A percentile compares a stretch with the other conserved stretches of the same genome.
These are phyloP conservation scores for Hanseniaspora pseudoguilliermondii DNA, from an alignment of 805 yeast species.

Conservation along the genomic window DNA sequence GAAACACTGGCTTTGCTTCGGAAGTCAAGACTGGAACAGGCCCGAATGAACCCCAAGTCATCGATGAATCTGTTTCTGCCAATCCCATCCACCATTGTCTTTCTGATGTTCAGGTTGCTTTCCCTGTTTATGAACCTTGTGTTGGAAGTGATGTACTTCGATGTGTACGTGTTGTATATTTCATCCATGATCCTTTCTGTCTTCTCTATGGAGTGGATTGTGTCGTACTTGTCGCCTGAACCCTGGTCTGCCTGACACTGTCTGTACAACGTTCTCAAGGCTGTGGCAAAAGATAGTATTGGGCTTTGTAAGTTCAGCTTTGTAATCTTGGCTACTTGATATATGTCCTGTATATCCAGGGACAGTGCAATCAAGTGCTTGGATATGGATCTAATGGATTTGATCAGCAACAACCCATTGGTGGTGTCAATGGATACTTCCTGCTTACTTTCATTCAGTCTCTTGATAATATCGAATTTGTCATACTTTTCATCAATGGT, in stretches of 20 bases:
- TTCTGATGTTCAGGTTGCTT: not conserved
- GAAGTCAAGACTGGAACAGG: conserved; percentile 33
- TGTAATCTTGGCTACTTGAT: conserved; percentile 17
- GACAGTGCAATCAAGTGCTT: conserved; percentile 25
- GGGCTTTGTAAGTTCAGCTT: conserved; percentile 29
- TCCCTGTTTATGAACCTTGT: not conserved
- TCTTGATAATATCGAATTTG: not conserved
- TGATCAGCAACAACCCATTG: conserved; percentile 24
- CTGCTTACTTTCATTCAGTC: not conserved
- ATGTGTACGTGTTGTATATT: conserved; percentile 34
- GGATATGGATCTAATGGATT: conserved; percentile 33
- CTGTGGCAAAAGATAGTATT: conserved; percentile 31
- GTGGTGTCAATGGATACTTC: not conserved
- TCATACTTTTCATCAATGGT: not conserved
- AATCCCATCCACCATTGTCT: not conserved
- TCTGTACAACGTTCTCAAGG: conserved; percentile 31
- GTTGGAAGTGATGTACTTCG: conserved; percentile 24
- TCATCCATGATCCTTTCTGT: conserved; percentile 36
- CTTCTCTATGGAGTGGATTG: conserved; percentile 32
- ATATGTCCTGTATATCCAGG: conserved; percentile 17
- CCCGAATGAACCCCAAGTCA: conserved; percentile 22
- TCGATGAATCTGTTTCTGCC: conserved; percentile 5
- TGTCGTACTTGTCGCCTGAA: conserved; percentile 32
- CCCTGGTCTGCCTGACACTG: conserved; percentile 38
- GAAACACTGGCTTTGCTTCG: conserved; percentile 30